Evolutionary conservation across 164 flowering plant genomes (phyloP).

Genomic region (grape (Vitis vinifera)): DNA sequence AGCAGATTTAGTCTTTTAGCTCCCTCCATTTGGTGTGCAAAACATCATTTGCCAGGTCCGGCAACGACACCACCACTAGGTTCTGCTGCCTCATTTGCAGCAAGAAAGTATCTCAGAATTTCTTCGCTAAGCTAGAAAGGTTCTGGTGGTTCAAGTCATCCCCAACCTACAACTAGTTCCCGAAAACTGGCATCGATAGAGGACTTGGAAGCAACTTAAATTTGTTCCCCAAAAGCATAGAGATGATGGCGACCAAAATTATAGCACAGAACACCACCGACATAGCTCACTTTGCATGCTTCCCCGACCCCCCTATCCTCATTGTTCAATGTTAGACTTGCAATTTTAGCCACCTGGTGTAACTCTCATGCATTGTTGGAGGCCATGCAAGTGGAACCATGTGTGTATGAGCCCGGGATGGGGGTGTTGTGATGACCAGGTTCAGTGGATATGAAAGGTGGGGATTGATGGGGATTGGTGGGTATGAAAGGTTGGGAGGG

Average conservation of each 20-base stretch:
- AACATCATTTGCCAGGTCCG: slow-evolving; percentile 71
- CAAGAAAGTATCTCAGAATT: slow-evolving; percentile 61
- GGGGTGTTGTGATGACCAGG: too few species aligned
- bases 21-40: slow-evolving; percentile 41
- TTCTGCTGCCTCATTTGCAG: slow-evolving; percentile 87
- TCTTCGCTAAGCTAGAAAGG: slow-evolving; percentile 58
- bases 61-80: slow-evolving; percentile 77
- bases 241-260: slow-evolving; percentile 40
- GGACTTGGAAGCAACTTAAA: slow-evolving; percentile 82
- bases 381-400: too few species aligned
- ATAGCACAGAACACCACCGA: slow-evolving; percentile 50
- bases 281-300: slow-evolving; percentile 36
- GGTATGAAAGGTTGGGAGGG: too few species aligned
- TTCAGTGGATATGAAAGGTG: too few species aligned
- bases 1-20: too few species aligned
- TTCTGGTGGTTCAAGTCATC: slow-evolving; percentile 86
- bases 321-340: too few species aligned
- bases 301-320: too few species aligned
- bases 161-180: slow-evolving; percentile 91
- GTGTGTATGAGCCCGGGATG: too few species aligned
- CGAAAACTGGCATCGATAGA: slow-evolving; percentile 70
- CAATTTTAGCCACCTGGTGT: too few species aligned
- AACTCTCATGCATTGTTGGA: too few species aligned
- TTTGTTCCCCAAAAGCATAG: slow-evolving; percentile 60
- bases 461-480: too few species aligned